These are phyloP conservation scores for Fraxinus greggii DNA, from an alignment of 305 asterid genomes.

Conservation along the genomic window DNA sequence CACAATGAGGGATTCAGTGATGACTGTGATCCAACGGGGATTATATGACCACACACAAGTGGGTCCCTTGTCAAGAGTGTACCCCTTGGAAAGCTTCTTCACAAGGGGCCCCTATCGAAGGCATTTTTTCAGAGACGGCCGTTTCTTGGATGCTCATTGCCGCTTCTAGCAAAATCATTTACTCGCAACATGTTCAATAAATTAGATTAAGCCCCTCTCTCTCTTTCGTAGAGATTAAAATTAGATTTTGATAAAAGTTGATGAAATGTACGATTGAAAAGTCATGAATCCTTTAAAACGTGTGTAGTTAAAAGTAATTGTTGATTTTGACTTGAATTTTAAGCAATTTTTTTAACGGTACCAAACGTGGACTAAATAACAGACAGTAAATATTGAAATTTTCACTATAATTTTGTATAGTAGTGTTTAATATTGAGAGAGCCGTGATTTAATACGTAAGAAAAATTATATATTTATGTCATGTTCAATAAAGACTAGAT, in stretches of 20 bases:
- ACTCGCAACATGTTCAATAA: background rate
- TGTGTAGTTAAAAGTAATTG: no score
- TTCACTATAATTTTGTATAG: background rate
- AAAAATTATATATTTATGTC: background rate
- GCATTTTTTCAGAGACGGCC: constrained; percentile 18
- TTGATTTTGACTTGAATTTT: no score
- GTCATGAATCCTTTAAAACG: background rate
- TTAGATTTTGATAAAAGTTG: background rate
- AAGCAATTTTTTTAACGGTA: background rate
- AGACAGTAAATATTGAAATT: background rate
- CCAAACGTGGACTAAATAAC: background rate
- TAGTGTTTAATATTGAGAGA: background rate
- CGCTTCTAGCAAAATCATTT: background rate
- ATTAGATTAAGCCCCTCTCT: background rate
- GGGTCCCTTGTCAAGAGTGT: constrained; percentile 46
- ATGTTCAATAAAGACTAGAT: background rate
- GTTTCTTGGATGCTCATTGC: constrained; percentile 16
- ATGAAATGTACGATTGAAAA: background rate
- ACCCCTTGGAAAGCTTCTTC: constrained; percentile 28
- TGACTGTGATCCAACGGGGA: constrained; percentile 50
- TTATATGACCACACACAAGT: constrained; percentile 25
- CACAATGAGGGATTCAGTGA: constrained; percentile 20
- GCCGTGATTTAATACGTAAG: background rate
- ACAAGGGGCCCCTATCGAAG: constrained; percentile 20
- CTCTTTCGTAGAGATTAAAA: background rate